Base-by-base conservation (phyloP, 345 rosid species). In the Ceriops zippeliana region DNA sequence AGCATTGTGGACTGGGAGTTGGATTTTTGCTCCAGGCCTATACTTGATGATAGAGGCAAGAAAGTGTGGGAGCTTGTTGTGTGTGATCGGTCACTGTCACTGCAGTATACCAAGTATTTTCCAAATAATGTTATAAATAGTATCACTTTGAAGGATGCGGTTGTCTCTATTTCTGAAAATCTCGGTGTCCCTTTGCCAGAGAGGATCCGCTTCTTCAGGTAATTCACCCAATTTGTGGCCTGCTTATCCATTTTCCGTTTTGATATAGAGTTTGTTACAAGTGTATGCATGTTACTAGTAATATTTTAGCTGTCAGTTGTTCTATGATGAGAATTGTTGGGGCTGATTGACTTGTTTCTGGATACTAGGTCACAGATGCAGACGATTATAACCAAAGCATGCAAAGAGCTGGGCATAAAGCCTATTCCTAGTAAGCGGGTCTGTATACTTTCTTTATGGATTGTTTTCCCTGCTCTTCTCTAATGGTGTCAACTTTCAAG, bases 11-110 rank as follows among this genome's bases (percentile, higher is more conserved):
- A 88, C 72, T 93, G 98, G 98, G 93, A 90, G 72, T 63, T 93
- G 78, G 98, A 90, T 77, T 93, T 93, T 65, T 93, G 98, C 82
- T 93, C 98, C 7, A 86, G 97, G 68, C 98, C 97, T 9, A 93
- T 93, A 32, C 87, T 91, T 32, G 98, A 93, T 65, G 76, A 81
- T 13, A 83, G 98, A 67, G 96, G 98, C 66, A 93, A 93, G 79
- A 93, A 89, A 80, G 66, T 88, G 58, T 93, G 98, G 97, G 98
- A 93, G 82, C 92, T 93, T 62, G 87, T 91, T 69, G 97, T 87
- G 47, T 91, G 97, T 66, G 98, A 93, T 77, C 76, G 72, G 66
- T 93, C 98, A 4, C 86, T 91, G 62, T 87, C 97, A 0, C 92
- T 93, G 78, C 98, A 91, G 65, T 84, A 79, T 63, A 93, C 98